Evolutionary conservation across 1,139 yeast species (phyloP).

Genomic region (Candida sanyaensis): DNA sequence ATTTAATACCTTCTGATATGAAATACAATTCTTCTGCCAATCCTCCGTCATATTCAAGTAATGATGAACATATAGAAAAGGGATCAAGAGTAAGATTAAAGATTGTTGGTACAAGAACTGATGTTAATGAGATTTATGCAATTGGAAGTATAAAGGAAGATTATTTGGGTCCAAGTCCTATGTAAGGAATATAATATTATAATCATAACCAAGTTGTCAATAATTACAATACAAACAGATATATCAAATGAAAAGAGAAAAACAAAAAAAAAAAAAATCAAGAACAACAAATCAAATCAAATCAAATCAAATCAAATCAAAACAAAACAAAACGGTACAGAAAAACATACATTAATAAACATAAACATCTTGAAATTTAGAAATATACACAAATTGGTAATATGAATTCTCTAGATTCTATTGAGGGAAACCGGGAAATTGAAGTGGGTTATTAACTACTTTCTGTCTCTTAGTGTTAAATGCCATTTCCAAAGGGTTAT

Average conservation of each 20-base stretch:
- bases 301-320: too few species aligned
- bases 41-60: slow-evolving; percentile 97
- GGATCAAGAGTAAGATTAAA: slow-evolving; percentile 93
- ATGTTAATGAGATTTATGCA: slow-evolving; percentile 95
- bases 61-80: slow-evolving; percentile 92
- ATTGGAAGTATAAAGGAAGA: slow-evolving; percentile 98
- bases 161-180: slow-evolving; percentile 79
- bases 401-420: too few species aligned
- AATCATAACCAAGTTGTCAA: not conserved
- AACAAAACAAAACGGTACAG: too few species aligned
- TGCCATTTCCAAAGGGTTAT: not conserved
- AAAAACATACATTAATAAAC: too few species aligned
- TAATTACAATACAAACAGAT: not conserved
- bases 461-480: not conserved
- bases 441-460: not conserved
- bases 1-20: slow-evolving; percentile 93
- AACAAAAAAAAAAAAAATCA: not conserved
- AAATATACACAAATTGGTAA: too few species aligned
- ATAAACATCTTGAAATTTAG: too few species aligned
- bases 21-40: slow-evolving; percentile 92
- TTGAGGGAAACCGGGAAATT: not conserved
- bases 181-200: slow-evolving; percentile 21
- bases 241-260: too few species aligned
- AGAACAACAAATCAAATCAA: too few species aligned
- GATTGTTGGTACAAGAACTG: slow-evolving; percentile 96